Percentiles rank a stretch among this genome's conserved stretches.
These are phyloP conservation scores for Moesziomyces globuligerus DNA, from an alignment of 1,284 basidiomycete species.

Conservation along the genomic window DNA sequence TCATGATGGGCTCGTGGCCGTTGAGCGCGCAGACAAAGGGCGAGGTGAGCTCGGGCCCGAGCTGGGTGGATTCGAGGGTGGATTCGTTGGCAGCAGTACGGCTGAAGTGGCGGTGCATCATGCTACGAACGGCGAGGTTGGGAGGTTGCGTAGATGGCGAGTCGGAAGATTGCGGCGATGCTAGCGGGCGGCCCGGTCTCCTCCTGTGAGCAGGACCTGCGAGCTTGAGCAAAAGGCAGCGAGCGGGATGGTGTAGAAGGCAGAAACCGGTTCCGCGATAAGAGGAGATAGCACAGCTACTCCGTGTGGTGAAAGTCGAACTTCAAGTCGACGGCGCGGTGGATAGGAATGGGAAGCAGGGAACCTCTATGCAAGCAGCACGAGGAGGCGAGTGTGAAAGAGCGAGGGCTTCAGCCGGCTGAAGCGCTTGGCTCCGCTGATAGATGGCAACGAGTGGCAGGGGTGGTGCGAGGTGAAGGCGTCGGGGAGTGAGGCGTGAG, in stretches of 20 bases:
- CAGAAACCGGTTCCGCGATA: not conserved
- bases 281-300: not conserved
- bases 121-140: constrained; percentile 1
- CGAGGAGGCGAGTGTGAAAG: not conserved
- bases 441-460: too few species aligned
- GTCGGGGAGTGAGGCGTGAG: not conserved
- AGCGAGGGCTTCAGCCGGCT: constrained; percentile 20
- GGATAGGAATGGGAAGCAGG: not conserved
- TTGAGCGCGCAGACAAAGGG: constrained; percentile 15
- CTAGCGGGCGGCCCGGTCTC: constrained; percentile 7
- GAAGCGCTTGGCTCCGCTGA: too few species aligned
- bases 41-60: constrained; percentile 9
- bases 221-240: not conserved
- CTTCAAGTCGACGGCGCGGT: not conserved
- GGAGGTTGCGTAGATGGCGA: not conserved
- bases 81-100: constrained; percentile 5
- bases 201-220: constrained; percentile 16
- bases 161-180: not conserved
- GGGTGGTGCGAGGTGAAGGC: not conserved
- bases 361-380: too few species aligned
- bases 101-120: constrained; percentile 25
- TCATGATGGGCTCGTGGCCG: constrained; percentile 21
- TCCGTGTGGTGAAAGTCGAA: not conserved
- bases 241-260: not conserved
- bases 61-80: constrained; percentile 8